phyloP scores from a whole-genome alignment of 371 early-diverging fungal species.

The Batrachochytrium dendrobatidis region DNA sequence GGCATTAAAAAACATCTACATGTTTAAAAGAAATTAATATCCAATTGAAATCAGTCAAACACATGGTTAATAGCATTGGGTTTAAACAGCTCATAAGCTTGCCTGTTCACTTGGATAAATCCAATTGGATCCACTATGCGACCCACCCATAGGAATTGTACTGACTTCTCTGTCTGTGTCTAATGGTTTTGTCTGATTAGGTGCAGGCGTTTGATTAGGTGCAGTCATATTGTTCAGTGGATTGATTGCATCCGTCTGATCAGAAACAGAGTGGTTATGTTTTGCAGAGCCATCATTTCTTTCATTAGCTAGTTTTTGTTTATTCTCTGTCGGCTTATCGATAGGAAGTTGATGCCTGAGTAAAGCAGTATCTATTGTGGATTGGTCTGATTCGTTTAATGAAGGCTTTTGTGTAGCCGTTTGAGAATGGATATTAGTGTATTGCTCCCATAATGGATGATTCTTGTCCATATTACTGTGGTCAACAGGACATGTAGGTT shows the following conservation, averaged over 20 bases:
- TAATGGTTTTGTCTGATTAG: constrained; percentile 50
- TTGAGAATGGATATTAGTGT: neutral
- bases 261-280: neutral
- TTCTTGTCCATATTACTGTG: neutral
- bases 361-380: neutral
- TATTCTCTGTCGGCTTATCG: neutral
- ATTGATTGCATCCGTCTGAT: constrained; percentile 22
- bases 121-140: constrained; percentile 51
- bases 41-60: neutral
- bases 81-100: constrained; percentile 10
- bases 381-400: neutral
- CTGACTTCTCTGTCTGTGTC: constrained; percentile 57
- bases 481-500: constrained; percentile 18
- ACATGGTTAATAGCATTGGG: neutral
- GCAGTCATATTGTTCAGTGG: constrained; percentile 70
- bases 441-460: neutral
- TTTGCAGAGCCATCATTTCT: neutral
- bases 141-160: constrained; percentile 59
- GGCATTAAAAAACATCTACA: constrained; percentile 39
- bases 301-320: neutral
- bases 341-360: neutral
- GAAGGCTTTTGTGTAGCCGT: neutral
- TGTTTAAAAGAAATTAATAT: neutral
- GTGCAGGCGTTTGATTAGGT: constrained; percentile 51
- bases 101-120: constrained; percentile 93